A percentile compares a stretch with the other conserved stretches of the same genome.
phyloP scores from a whole-genome alignment of 2,329 filamentous ascomycete species.

The Arthrobotrys iridis region DNA sequence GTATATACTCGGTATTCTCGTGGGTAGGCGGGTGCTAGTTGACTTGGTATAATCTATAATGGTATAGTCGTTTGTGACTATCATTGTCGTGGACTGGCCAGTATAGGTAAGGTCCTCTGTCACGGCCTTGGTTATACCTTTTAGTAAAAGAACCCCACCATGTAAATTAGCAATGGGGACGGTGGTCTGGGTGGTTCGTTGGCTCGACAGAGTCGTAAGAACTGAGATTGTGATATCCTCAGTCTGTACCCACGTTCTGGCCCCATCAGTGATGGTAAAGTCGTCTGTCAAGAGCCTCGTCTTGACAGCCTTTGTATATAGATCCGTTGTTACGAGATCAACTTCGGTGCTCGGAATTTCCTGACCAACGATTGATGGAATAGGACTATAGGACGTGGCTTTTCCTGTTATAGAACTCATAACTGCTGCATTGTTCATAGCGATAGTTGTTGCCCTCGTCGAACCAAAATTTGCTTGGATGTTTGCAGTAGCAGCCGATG shows the following conservation, averaged over 20 bases:
- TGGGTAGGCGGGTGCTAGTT: not conserved
- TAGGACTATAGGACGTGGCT: not conserved
- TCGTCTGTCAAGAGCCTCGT: constrained; percentile 23
- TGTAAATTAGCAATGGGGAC: not conserved
- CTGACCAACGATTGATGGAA: not conserved
- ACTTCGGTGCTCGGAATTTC: not conserved
- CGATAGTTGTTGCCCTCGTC: constrained; percentile 5
- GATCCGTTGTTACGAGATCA: constrained; percentile 18
- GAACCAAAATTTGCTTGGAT: too few species aligned
- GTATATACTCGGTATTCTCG: not conserved
- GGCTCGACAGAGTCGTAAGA: constrained; percentile 14
- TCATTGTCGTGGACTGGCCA: not conserved
- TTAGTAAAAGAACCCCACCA: not conserved
- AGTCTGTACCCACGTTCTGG: not conserved
- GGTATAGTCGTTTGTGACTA: not conserved
- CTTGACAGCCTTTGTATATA: constrained; percentile 7
- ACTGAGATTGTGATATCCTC: constrained; percentile 13
- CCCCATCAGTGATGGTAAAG: constrained; percentile 6
- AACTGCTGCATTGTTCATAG: not conserved
- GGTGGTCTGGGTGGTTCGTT: not conserved
- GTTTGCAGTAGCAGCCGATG: too few species aligned
- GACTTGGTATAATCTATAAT: constrained; percentile 20
- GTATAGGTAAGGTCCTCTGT: constrained; percentile 1
- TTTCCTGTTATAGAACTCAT: not conserved
- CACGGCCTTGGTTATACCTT: constrained; percentile 19